Conservation (phyloP, 1,284 basidiomycete genomes). For the Pseudozyma hubeiensis region DNA sequence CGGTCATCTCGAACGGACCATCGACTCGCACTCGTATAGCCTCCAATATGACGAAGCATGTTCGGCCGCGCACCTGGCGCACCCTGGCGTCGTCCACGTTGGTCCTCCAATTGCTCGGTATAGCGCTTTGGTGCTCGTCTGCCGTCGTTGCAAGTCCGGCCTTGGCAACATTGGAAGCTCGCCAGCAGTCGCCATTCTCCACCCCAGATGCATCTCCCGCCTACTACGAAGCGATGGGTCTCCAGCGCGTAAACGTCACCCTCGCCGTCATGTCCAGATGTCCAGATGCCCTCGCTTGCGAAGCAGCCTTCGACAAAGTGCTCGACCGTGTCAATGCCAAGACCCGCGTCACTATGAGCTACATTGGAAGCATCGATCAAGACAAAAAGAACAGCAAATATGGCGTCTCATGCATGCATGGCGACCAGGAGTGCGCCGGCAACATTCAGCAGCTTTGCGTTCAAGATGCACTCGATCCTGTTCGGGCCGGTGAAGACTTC, state of each 20-base stretch:
- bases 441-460: conserved; percentile 62
- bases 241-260: conserved; percentile 48
- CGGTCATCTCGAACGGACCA: background rate
- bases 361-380: conserved; percentile 42
- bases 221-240: conserved; percentile 14
- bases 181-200: conserved; percentile 20
- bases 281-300: conserved; percentile 55
- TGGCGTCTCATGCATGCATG: conserved; percentile 53
- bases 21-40: background rate
- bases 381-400: conserved; percentile 20
- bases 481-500: conserved; percentile 48
- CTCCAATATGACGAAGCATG: background rate
- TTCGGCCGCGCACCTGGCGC: conserved; percentile 8
- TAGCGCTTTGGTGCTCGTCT: conserved; percentile 2
- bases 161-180: conserved; percentile 12
- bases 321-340: conserved; percentile 54
- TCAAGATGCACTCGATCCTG: conserved; percentile 48
- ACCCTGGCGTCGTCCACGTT: conserved; percentile 3
- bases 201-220: conserved; percentile 6
- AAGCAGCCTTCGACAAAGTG: conserved; percentile 52
- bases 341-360: conserved; percentile 45
- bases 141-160: conserved; percentile 16
- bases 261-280: conserved; percentile 57
- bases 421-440: conserved; percentile 53
- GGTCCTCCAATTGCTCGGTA: conserved; percentile 1